A percentile compares a stretch with the other conserved stretches of the same genome.
Conservation (phyloP, 106 monocot species). For the Apostasia ramifera region DNA sequence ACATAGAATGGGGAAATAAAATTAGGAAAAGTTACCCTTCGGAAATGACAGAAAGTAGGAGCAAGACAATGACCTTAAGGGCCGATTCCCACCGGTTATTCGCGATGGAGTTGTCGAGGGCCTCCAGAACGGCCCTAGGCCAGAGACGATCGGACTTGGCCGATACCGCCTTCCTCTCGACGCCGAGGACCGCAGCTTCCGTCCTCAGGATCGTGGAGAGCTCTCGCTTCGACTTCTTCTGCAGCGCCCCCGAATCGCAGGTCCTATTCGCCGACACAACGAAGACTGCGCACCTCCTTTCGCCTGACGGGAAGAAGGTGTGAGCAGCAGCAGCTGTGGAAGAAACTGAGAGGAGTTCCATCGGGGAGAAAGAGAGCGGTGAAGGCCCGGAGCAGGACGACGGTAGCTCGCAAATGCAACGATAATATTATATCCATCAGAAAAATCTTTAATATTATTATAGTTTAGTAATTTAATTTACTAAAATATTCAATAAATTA, state of each 20-base stretch:
- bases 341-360: neutral
- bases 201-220: conserved; percentile 17
- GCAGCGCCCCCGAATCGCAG: neutral
- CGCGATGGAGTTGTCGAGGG: conserved; percentile 67
- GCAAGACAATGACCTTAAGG: conserved; percentile 42
- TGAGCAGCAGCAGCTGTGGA: neutral
- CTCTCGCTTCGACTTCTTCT: conserved; percentile 4
- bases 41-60: neutral
- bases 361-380: neutral
- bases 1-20: neutral
- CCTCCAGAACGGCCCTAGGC: conserved; percentile 77
- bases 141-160: conserved; percentile 27
- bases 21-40: no score
- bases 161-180: conserved; percentile 17
- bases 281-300: neutral
- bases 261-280: neutral
- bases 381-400: neutral
- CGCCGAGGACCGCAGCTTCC: conserved; percentile 17
- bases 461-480: no score
- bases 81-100: conserved; percentile 61
- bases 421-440: no score
- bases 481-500: no score
- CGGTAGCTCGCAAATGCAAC: neutral
- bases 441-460: no score
- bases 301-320: neutral